A percentile compares a stretch with the other conserved stretches of the same genome.
These are phyloP conservation scores for Pachysolen tannophilus DNA, from an alignment of 805 yeast species.

Conservation along the genomic window DNA sequence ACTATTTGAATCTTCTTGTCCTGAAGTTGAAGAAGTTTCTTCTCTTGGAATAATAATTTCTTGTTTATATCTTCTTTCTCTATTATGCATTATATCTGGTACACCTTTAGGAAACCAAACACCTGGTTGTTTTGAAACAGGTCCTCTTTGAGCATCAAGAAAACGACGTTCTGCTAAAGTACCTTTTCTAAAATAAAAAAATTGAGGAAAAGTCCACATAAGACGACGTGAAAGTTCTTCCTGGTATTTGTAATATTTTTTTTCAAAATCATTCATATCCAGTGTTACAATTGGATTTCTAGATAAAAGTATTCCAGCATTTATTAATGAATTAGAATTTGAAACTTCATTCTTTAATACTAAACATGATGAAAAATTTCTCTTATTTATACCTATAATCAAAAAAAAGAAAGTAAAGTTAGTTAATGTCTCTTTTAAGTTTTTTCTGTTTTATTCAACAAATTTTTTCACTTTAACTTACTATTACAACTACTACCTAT, in stretches of 20 bases:
- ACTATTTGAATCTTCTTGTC: slow-evolving; percentile 32
- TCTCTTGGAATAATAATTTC: slow-evolving; percentile 67
- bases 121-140: slow-evolving; percentile 63
- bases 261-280: slow-evolving; percentile 64
- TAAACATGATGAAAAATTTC: no score
- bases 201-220: slow-evolving; percentile 97
- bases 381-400: no score
- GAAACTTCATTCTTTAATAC: no score
- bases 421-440: no score
- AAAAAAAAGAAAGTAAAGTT: no score
- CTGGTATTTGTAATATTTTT: slow-evolving; percentile 74
- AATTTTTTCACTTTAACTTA: no score
- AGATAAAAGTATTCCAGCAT: slow-evolving; percentile 58
- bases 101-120: slow-evolving; percentile 76
- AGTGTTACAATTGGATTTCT: slow-evolving; percentile 82
- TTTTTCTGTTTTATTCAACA: no score
- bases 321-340: slow-evolving; percentile 13
- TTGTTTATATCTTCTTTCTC: slow-evolving; percentile 84
- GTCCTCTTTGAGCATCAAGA: slow-evolving; percentile 66
- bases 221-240: slow-evolving; percentile 79
- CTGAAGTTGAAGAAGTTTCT: slow-evolving; percentile 26
- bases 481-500: no score
- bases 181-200: slow-evolving; percentile 86
- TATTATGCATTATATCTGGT: slow-evolving; percentile 79
- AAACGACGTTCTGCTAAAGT: slow-evolving; percentile 81